Evolutionary conservation across 1,139 yeast genomes (phyloP).

Genomic region (Yamadazyma kanchanaburiensis): DNA sequence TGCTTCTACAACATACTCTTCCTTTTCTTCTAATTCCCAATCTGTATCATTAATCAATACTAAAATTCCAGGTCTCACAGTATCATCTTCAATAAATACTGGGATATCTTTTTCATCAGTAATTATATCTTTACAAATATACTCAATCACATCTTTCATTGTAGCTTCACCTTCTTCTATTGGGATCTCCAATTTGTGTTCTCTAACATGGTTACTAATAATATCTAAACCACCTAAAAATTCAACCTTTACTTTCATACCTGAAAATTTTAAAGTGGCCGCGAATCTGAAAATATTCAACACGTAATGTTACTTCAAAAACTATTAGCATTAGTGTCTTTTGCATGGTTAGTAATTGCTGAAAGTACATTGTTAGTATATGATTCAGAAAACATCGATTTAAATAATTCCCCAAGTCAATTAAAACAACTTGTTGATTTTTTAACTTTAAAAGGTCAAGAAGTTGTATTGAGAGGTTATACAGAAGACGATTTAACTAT

Average conservation of each 20-base stretch:
- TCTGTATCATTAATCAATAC: constrained; percentile 92
- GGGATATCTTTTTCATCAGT: constrained; percentile 61
- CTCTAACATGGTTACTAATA: constrained; percentile 52
- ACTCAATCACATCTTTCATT: constrained; percentile 54
- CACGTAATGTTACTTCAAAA: constrained; percentile 6
- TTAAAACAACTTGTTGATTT: constrained; percentile 19
- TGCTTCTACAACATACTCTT: constrained; percentile 67
- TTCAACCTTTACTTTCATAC: constrained; percentile 39
- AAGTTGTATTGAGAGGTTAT: constrained; percentile 17
- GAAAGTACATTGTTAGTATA: constrained; percentile 28
- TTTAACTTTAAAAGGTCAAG: constrained; percentile 16
- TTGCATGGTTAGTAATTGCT: constrained; percentile 11
- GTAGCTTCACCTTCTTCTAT: constrained; percentile 45
- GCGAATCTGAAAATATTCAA: constrained; percentile 2
- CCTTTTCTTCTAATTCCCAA: constrained; percentile 95
- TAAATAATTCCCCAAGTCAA: constrained; percentile 15
- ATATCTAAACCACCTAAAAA: constrained; percentile 70
- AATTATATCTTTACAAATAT: constrained; percentile 54
- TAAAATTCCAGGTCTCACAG: constrained; percentile 84
- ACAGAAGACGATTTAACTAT: constrained; percentile 24
- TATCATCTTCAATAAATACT: constrained; percentile 78
- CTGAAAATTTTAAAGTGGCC: constrained; percentile 4
- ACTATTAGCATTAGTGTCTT: constrained; percentile 10
- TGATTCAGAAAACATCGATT: constrained; percentile 25
- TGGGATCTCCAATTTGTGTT: constrained; percentile 41